Evolutionary conservation across 148 eudicot species (phyloP), one percentile per base, ranked within the genome.

Genomic region (Tetragonia tetragonoides): DNA sequence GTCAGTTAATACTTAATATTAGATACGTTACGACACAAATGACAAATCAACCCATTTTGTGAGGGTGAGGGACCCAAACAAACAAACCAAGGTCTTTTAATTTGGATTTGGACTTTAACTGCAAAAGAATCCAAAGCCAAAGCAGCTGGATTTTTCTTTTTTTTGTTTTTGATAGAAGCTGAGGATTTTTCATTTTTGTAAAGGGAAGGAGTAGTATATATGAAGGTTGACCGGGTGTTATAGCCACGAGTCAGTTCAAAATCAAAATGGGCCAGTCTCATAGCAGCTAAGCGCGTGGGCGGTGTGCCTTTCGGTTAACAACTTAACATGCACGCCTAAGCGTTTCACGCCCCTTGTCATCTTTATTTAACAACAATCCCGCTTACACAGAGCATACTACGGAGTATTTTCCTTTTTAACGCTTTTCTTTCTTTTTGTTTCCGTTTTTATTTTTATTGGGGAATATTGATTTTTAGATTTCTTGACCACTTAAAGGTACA

Each of bases 231-330:
- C 70, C 47, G 78, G 78, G 40, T 47, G 81, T 46, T 47, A 4
- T 6, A 5, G 28, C 10, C 64, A 37, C 40, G 46, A 23, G 54
- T 72, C 81, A 21, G 41, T 41, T 20, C 65, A 37, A 70, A 61
- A 28, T 28, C 2, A 17, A 5, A 49, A 8, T 68, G 80, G 80
- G 17, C 44, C 68, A 10, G 42, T 49, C 2, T 28, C 74, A 37
- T 21, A 7, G 10, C 69, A 34, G 37, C 64, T 12, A 14, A 38
- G 75, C 67, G 65, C 74, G 37, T 81, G 84, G 77, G 67, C 62
- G 74, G 81, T 82, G 70, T 40, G 62, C 20, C 84, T 82, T 82
- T 82, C 75, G 49, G 81, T 54, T 82, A 74, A 78, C 81, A 74
- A 74, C 61, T 73, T 49, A 57, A 77, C 70, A 73, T 81, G 77